Evolutionary conservation across 768 basidiomycete species (phyloP), one percentile per base, ranked within the genome.

Genomic region (Imleria badia): DNA sequence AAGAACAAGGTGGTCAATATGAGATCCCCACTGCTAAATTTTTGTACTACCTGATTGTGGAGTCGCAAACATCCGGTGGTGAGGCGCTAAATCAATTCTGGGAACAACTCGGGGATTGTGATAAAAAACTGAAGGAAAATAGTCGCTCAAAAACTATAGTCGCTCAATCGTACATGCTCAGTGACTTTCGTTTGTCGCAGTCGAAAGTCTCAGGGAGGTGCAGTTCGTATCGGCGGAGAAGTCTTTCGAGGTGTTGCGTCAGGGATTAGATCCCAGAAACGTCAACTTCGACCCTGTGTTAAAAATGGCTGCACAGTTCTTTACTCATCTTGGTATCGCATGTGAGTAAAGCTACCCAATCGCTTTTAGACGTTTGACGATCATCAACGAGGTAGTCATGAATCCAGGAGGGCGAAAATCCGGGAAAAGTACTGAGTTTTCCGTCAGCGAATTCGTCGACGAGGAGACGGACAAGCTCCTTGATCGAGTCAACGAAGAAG

Each of bases 311-410:
- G 33, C 17, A 0, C 44, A 54, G 7, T 42, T 39, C 26, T 46
- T 56, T 15, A 54, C 31, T 14, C 52, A 46, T 30, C 39, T 56
- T 35, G 44, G 55, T 45, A 13, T 55, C 19, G 45, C 39, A 13
- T 35, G 45, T 42, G 3, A 55, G 55, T 22, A 41, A 34, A 35
- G n/a, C 8, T 29, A 3, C 22, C 15, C 26, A 14, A n/a, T 40
- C 15, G 1, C 39, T 11, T 42, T 19, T 7, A 22, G 13, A 30
- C 3, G 3, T 36, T 23, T 23, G 22, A 34, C 6, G 17, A 23
- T 29, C 5, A 40, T 35, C 17, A 26, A 54, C 17, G 14, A 0
- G 39, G 20, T 26, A 55, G 51, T 55, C 38, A 45, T 45, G 26
- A 45, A n/a, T 41, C 31, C 38, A 11, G 38, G 51, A 45, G 23